These are phyloP conservation scores for Pilaira anomala DNA, from an alignment of 192 early-diverging fungal genomes.

Conservation along the genomic window DNA sequence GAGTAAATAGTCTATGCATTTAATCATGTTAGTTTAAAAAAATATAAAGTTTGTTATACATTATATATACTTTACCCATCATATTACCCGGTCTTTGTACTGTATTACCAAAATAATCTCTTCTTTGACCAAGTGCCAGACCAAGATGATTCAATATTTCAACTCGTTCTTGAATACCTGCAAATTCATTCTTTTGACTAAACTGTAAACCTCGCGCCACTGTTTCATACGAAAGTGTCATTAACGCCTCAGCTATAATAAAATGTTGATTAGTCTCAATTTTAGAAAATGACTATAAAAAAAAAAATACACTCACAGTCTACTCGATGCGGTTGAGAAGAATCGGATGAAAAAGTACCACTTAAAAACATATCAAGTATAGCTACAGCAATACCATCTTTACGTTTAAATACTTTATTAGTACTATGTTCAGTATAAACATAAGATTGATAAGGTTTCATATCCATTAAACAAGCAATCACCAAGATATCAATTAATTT, in stretches of 20 bases:
- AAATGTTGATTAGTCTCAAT: too few relatives aligned
- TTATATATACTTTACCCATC: conserved; percentile 43
- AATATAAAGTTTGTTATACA: background rate
- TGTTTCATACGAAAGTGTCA: conserved; percentile 45
- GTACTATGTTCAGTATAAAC: conserved; percentile 57
- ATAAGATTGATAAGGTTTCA: conserved; percentile 81
- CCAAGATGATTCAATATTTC: conserved; percentile 72
- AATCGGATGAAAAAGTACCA: conserved; percentile 72
- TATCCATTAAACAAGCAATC: conserved; percentile 85
- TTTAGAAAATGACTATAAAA: background rate
- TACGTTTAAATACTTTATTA: conserved; percentile 52
- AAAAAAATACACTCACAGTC: conserved; percentile 56
- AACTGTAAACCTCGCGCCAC: conserved; percentile 74
- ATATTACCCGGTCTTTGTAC: conserved; percentile 81
- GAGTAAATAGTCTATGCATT: conserved; percentile 56
- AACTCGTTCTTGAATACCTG: conserved; percentile 77
- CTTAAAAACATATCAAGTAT: conserved; percentile 76
- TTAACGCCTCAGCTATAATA: conserved; percentile 50
- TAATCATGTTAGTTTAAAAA: background rate
- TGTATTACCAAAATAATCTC: conserved; percentile 58
- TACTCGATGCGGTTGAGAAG: conserved; percentile 60
- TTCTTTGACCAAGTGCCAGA: conserved; percentile 43
- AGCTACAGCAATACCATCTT: conserved; percentile 86
- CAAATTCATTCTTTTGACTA: conserved; percentile 66
- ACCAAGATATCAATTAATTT: conserved; percentile 81